Evolutionary conservation across 2,329 filamentous ascomycete species (phyloP).

Genomic region (Ascochyta koolunga): DNA sequence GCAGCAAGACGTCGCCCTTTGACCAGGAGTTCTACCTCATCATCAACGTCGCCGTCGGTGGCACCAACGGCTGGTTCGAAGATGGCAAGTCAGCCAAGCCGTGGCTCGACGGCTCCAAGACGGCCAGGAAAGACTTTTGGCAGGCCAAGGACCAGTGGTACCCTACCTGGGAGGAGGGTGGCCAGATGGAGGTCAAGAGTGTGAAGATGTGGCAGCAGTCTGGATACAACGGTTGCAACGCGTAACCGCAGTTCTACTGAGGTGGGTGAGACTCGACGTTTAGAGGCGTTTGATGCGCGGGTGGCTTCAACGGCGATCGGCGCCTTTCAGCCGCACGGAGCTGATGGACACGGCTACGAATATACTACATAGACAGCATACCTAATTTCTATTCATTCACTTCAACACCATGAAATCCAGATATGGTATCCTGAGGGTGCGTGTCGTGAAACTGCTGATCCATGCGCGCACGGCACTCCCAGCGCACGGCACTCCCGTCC

Average conservation of each 20-base stretch:
- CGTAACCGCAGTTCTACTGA: slow-evolving; percentile 1
- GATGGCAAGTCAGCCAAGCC: slow-evolving; percentile 76
- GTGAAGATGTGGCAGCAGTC: slow-evolving; percentile 64
- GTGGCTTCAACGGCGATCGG: slow-evolving; percentile 19
- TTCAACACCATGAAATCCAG: background rate
- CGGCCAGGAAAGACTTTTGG: slow-evolving; percentile 80
- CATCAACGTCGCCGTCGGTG: slow-evolving; percentile 76
- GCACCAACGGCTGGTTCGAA: slow-evolving; percentile 83
- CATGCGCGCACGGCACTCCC: background rate
- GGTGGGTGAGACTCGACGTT: background rate
- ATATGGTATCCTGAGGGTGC: background rate
- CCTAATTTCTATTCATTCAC: slow-evolving; percentile 14
- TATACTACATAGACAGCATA: slow-evolving; percentile 8
- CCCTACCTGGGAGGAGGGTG: slow-evolving; percentile 70
- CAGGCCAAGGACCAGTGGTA: slow-evolving; percentile 68
- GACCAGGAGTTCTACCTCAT: slow-evolving; percentile 79
- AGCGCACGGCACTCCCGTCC: background rate
- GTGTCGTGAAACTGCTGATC: background rate
- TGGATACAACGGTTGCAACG: slow-evolving; percentile 54
- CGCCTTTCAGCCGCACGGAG: slow-evolving; percentile 6
- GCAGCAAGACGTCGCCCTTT: slow-evolving; percentile 70
- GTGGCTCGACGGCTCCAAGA: slow-evolving; percentile 73
- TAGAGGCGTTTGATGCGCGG: slow-evolving; percentile 16
- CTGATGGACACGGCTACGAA: slow-evolving; percentile 8
- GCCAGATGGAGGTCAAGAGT: slow-evolving; percentile 70